phyloP scores from a whole-genome alignment of 1,284 basidiomycete genomes.

The Grifola frondosa region DNA sequence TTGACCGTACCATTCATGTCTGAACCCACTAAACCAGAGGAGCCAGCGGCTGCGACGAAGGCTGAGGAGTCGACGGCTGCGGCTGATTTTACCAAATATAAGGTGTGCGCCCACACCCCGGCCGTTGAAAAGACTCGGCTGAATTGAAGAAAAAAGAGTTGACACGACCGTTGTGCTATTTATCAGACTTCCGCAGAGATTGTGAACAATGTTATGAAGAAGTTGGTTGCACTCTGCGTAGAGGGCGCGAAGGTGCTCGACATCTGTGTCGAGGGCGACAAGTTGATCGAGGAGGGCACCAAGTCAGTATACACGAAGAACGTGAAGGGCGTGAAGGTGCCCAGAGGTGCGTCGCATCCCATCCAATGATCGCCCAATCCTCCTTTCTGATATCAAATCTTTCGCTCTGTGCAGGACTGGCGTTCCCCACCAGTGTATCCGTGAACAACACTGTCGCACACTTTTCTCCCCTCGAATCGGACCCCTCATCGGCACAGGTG shows the following conservation, averaged over 20 bases:
- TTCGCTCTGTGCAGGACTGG: conserved; percentile 63
- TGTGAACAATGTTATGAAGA: conserved; percentile 83
- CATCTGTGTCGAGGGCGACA: conserved; percentile 91
- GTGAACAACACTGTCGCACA: conserved; percentile 88
- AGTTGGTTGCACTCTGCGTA: conserved; percentile 72
- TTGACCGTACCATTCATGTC: conserved; percentile 43
- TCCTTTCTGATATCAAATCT: not conserved
- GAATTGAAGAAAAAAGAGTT: no score
- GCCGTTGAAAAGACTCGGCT: conserved; percentile 14
- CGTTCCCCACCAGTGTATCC: conserved; percentile 92
- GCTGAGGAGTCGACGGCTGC: conserved; percentile 53
- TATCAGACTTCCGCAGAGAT: conserved; percentile 85
- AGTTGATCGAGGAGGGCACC: conserved; percentile 84
- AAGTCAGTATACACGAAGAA: conserved; percentile 88
- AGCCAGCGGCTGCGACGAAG: conserved; percentile 28
- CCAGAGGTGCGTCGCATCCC: conserved; percentile 66
- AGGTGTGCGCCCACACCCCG: conserved; percentile 44
- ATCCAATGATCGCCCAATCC: not conserved
- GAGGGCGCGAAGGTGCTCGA: conserved; percentile 90
- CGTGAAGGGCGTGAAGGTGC: conserved; percentile 82
- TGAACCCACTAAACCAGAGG: conserved; percentile 43
- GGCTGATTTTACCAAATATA: conserved; percentile 82
- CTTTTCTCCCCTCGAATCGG: conserved; percentile 81
- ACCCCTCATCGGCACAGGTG: conserved; percentile 60
- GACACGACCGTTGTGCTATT: conserved; percentile 13